phyloP scores from a whole-genome alignment of 1,284 basidiomycete species.

The Cryptococcus sp. region DNA sequence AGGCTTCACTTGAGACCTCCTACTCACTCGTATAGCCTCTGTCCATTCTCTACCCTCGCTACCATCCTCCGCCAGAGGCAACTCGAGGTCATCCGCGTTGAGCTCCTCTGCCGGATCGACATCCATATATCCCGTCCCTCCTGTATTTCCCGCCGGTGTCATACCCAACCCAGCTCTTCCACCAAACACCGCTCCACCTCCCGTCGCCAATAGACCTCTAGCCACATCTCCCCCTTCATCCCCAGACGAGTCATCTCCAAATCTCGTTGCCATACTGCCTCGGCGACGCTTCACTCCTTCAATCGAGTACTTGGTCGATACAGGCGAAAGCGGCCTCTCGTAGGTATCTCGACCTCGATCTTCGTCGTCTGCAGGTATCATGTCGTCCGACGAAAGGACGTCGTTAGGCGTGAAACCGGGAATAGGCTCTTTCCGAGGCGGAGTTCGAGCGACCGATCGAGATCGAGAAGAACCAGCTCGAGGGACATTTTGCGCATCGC shows the following conservation, averaged over 20 bases:
- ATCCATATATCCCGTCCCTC: conserved; percentile 18
- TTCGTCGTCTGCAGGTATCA: background rate
- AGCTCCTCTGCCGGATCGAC: conserved; percentile 44
- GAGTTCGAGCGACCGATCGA: conserved; percentile 32
- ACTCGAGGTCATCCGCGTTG: conserved; percentile 38
- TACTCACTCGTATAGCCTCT: conserved; percentile 32
- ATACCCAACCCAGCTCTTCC: conserved; percentile 16
- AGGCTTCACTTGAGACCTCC: background rate
- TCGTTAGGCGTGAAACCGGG: background rate
- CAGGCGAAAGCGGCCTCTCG: conserved; percentile 15
- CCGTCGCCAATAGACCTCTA: conserved; percentile 19
- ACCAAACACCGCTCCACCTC: conserved; percentile 25
- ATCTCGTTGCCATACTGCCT: conserved; percentile 11
- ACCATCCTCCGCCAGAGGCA: conserved; percentile 36
- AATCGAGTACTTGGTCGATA: conserved; percentile 5
- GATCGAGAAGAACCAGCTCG: conserved; percentile 25
- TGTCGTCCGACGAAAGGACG: background rate
- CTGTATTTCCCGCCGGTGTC: conserved; percentile 6
- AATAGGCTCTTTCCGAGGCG: conserved; percentile 20
- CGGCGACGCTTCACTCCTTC: background rate
- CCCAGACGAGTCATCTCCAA: conserved; percentile 28
- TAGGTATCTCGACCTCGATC: conserved; percentile 7
- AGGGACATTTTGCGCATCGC: background rate
- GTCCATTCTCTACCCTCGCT: conserved; percentile 27
- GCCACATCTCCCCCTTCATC: conserved; percentile 33